phyloP scores from a whole-genome alignment of 176 grass and related monocot genomes.

The Eleusine indica region DNA sequence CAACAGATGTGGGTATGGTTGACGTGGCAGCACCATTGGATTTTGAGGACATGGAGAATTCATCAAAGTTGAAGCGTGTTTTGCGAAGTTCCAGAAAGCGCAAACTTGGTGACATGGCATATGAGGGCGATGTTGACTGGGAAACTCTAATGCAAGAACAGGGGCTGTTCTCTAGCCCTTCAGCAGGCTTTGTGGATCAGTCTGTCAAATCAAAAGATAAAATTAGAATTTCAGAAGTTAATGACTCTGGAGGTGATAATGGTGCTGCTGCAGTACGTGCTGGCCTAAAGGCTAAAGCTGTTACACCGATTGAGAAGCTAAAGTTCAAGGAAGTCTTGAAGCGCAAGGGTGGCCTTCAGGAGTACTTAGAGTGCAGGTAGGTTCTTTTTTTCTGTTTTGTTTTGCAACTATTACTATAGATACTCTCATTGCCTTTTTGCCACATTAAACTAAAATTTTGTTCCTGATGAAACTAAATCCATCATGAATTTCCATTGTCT shows the following conservation, averaged over 20 bases:
- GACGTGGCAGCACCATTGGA: conserved; percentile 41
- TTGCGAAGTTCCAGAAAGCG: conserved; percentile 62
- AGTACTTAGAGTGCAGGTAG: conserved; percentile 95
- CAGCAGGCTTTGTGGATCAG: conserved; percentile 46
- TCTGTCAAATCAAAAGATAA: conserved; percentile 67
- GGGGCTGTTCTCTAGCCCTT: conserved; percentile 61
- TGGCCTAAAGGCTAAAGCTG: conserved; percentile 73
- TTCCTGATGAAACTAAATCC: conserved; percentile 28
- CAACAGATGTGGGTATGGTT: conserved; percentile 51
- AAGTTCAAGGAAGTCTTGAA: conserved; percentile 94
- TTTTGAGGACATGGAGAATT: conserved; percentile 48
- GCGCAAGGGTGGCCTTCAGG: conserved; percentile 83
- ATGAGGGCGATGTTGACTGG: conserved; percentile 89
- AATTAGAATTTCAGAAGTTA: conserved; percentile 38
- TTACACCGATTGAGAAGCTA: conserved; percentile 90
- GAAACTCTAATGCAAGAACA: conserved; percentile 87
- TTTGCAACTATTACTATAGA: conserved; percentile 21
- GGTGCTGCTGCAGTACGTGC: conserved; percentile 69
- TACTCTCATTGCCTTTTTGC: conserved; percentile 33
- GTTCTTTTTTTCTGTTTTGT: conserved; percentile 3
- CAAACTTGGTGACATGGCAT: conserved; percentile 92
- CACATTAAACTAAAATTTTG: not conserved
- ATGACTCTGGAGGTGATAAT: conserved; percentile 47
- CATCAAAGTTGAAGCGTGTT: conserved; percentile 47
- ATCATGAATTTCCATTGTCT: conserved; percentile 31